Evolutionary conservation across 1,284 basidiomycete genomes (phyloP), one percentile per base, ranked within the genome.

Genomic region (Bjerkandera adusta): DNA sequence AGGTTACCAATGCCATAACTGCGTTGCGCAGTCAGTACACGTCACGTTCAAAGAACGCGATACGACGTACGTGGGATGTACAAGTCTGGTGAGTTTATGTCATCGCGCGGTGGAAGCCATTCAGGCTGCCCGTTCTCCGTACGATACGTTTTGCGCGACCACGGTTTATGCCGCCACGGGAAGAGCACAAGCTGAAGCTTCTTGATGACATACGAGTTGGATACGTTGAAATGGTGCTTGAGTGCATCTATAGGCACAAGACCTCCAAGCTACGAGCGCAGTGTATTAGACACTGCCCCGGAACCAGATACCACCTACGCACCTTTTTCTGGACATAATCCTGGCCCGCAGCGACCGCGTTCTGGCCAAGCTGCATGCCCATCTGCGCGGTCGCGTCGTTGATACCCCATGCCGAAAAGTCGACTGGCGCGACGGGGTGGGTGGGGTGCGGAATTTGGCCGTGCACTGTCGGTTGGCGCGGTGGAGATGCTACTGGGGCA

Each of bases 1-100:
- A 99, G 0, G 97, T 98, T 16, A 97, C 92, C 22, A 99, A 77
- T 0, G 94, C 90, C 96, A 99, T 99, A 15, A 85, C 92, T 95
- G 56, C 18, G 26, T 40, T 11, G 15, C 42, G n/a, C 12, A 10
- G 15, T 46, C 4, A 48, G 46, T 25, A 22, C 16, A 16, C 15
- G 44, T 21, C 38, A 13, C 29, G 48, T 42, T 46, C 49, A 15
- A 45, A 13, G 16, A 30, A 12, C 41, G 12, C 7, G 3, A 18
- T 16, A 15, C 47, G 36, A 71, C 89, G 50, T 51, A 94, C 92
- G 75, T 4, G 97, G 96, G 53, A 99, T 98, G 68, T 99, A 99
- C 20, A 98, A 72, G 68, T 99, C 96, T 0, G 97, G 96, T 45
- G 85, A 89, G 64, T 99, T 99, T 56, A 98, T 81, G 63, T 99